Percentiles rank a stretch among this genome's conserved stretches.
These are phyloP conservation scores for Tetratostichococcus sp. DNA, from an alignment of 139 green algal genomes.

Conservation along the genomic window DNA sequence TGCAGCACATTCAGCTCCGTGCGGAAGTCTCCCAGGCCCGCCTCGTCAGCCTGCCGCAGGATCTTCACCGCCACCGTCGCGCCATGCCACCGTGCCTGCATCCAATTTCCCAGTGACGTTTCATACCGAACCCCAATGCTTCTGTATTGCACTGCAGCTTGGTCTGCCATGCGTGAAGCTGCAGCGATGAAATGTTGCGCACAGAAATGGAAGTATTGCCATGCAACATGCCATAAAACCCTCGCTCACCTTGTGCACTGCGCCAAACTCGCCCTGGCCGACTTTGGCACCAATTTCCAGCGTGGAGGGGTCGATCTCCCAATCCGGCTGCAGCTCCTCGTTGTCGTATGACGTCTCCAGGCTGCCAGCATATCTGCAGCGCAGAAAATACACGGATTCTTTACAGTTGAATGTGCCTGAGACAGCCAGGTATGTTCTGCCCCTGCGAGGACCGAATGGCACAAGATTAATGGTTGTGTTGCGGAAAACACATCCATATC, in stretches of 20 bases:
- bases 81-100: conserved; percentile 70
- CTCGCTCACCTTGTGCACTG: conserved; percentile 62
- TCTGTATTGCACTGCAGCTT: too few species aligned
- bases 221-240: too few species aligned
- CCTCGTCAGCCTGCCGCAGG: conserved; percentile 73
- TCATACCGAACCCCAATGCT: too few species aligned
- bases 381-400: too few species aligned
- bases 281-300: conserved; percentile 69
- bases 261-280: conserved; percentile 81
- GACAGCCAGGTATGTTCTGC: too few species aligned
- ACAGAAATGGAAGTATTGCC: too few species aligned
- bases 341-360: not conserved
- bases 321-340: conserved; percentile 64
- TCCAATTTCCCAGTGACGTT: too few species aligned
- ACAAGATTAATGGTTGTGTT: too few species aligned
- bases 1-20: conserved; percentile 44
- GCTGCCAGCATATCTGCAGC: not conserved
- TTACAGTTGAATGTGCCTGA: not conserved
- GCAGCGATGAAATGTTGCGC: too few species aligned
- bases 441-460: too few species aligned
- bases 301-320: conserved; percentile 76
- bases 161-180: too few species aligned
- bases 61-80: conserved; percentile 84
- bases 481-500: too few species aligned
- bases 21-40: conserved; percentile 60